These are phyloP conservation scores for Adiantum capillusveneris DNA, from an alignment of 75 land plant genomes.

Conservation along the genomic window DNA sequence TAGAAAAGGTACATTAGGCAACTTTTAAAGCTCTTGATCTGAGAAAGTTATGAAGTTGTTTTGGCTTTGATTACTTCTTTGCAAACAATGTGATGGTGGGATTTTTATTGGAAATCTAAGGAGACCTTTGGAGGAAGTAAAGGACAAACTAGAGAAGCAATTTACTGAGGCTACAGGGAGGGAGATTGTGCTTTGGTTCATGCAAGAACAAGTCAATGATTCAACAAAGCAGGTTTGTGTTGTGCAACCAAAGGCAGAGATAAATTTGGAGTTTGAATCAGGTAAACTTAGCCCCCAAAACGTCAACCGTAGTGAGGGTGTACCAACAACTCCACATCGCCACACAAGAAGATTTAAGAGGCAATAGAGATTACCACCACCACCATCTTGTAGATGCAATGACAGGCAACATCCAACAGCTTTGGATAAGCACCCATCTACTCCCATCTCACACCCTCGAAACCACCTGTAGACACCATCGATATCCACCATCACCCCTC, in stretches of 20 bases:
- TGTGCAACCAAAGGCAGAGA: slow-evolving; percentile 94
- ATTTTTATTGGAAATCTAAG: slow-evolving; percentile 94
- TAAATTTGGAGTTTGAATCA: slow-evolving; percentile 74
- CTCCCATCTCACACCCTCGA: too few species aligned
- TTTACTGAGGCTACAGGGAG: slow-evolving; percentile 78
- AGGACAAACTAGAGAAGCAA: slow-evolving; percentile 73
- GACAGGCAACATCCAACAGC: too few species aligned
- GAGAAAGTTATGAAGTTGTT: slow-evolving; percentile 80
- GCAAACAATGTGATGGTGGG: slow-evolving; percentile 93
- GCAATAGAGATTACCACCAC: too few species aligned
- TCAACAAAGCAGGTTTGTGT: slow-evolving; percentile 84
- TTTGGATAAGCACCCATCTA: too few species aligned
- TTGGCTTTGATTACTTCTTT: slow-evolving; percentile 86
- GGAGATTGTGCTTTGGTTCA: slow-evolving; percentile 90
- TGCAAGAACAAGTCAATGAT: slow-evolving; percentile 72
- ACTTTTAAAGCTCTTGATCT: slow-evolving; percentile 85
- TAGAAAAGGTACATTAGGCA: slow-evolving; percentile 71
- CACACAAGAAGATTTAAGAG: too few species aligned
- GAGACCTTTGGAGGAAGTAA: slow-evolving; percentile 84
- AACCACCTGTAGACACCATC: too few species aligned
- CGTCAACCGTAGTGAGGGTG: too few species aligned
- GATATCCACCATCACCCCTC: too few species aligned
- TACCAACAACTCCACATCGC: too few species aligned
- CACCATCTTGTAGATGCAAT: too few species aligned
- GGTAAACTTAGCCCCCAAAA: slow-evolving; percentile 64